phyloP scores from a whole-genome alignment of 495 filamentous ascomycete species.

The Aspergillus incahuasiensis region DNA sequence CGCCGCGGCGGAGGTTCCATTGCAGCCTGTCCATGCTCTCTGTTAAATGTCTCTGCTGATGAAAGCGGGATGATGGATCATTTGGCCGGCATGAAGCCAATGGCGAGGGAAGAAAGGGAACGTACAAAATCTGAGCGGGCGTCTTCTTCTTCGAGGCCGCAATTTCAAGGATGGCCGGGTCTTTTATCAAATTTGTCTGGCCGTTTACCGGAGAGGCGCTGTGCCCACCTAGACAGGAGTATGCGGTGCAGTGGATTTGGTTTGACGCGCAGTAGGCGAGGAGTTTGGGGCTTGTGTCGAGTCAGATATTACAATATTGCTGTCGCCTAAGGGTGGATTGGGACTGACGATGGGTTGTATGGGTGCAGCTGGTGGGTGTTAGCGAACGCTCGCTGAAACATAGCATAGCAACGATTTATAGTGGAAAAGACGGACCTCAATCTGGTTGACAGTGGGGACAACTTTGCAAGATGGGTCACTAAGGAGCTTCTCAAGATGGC shows the following conservation, averaged over 20 bases:
- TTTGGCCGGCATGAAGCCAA: no score
- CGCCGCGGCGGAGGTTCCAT: not conserved
- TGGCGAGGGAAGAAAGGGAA: no score
- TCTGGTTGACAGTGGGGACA: conserved; percentile 7
- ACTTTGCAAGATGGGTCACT: conserved; percentile 8
- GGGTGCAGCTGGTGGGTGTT: conserved; percentile 12
- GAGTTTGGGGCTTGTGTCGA: conserved; percentile 8
- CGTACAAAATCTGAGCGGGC: conserved; percentile 6
- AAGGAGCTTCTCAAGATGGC: conserved; percentile 7
- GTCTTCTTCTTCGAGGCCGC: not conserved
- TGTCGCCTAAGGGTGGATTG: no score
- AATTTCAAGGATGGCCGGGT: not conserved
- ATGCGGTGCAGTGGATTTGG: conserved; percentile 9
- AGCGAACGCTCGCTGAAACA: no score
- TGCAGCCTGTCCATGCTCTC: no score
- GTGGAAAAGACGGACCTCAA: not conserved
- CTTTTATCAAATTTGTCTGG: not conserved
- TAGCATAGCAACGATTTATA: no score
- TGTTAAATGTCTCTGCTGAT: no score
- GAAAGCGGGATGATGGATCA: no score
- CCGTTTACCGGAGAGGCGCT: conserved; percentile 4
- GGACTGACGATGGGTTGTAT: conserved; percentile 2
- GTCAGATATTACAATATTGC: no score
- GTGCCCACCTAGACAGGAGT: conserved; percentile 5
- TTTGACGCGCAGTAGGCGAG: conserved; percentile 5